phyloP scores from a whole-genome alignment of 2,329 filamentous ascomycete genomes.

The Epichloe brachyelytri region DNA sequence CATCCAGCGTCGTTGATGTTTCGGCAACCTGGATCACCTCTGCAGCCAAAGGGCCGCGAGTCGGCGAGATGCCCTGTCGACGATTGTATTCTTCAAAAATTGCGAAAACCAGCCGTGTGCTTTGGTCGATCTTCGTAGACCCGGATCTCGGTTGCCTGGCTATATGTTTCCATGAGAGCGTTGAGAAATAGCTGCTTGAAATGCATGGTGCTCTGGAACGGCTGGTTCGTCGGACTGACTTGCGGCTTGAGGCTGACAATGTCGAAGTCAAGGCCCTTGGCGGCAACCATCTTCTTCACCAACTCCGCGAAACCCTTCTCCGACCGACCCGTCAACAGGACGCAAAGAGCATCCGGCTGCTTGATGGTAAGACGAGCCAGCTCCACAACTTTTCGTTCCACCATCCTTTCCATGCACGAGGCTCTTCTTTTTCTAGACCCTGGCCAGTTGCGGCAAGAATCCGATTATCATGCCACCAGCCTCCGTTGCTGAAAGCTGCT shows the following conservation, averaged over 20 bases:
- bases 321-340: conserved; percentile 77
- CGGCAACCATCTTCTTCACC: conserved; percentile 66
- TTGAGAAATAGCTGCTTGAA: conserved; percentile 85
- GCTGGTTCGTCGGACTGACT: conserved; percentile 66
- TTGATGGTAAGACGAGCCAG: conserved; percentile 69
- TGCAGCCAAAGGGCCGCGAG: conserved; percentile 52
- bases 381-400: conserved; percentile 87
- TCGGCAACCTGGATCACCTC: conserved; percentile 85
- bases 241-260: conserved; percentile 78
- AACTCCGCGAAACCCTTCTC: conserved; percentile 67
- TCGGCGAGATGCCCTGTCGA: conserved; percentile 32
- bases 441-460: conserved; percentile 80
- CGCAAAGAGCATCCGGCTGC: conserved; percentile 72
- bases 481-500: conserved; percentile 67
- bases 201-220: conserved; percentile 69
- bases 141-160: conserved; percentile 66
- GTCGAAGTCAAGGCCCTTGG: conserved; percentile 75
- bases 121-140: conserved; percentile 55
- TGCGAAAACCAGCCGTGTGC: conserved; percentile 69
- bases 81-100: conserved; percentile 73
- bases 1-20: conserved; percentile 58
- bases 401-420: conserved; percentile 77
- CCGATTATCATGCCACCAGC: conserved; percentile 92
- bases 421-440: conserved; percentile 70
- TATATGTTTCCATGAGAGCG: conserved; percentile 76